Base-by-base conservation (phyloP, 352 stramenopile genomes). In the Globisporangium uncinulatum region DNA sequence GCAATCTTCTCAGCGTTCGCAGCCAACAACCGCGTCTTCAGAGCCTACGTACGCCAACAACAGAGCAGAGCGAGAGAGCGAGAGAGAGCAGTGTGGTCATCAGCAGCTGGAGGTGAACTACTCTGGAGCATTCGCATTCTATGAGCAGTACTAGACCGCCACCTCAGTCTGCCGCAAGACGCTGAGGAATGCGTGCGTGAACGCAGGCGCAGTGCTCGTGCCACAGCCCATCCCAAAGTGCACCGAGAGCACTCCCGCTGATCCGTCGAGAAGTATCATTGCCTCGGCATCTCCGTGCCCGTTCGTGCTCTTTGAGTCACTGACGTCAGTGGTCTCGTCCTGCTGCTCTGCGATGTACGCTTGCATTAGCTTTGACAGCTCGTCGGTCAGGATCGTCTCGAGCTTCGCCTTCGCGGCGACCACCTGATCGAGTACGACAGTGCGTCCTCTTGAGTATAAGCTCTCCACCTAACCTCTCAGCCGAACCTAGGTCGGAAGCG, bases 121-220 rank as follows among this genome's bases (percentile, higher is more conserved):
- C 24, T 29, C 24, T 29, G 24, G 4, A 10, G 11, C 24, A 32
- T 13, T 4, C 10, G 8, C 10, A 41, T 3, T 34, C 9, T 29
- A 39, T 21, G 13, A 34, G 11, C 21, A 52, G 11, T 1, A 29
- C 24, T 29, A 1, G 11, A 13, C 32, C 4, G 9, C 34, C 57
- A 86, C 80, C 70, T 89, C 70, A 0, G 66, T 68, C n/a, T 71
- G 70, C 20, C 75, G 68, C 3, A 88, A 57, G 3, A 89, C 64
- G 13, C 52, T 52, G 6, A 86, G 29, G 19, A 91, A 73, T 11
- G 66, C 66, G 14, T 62, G 56, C 6, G 69, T 62, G 52, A 84
- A 90, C 15, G 83, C 69, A 29, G 76, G 83, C 10, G 54, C 71
- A 0, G 62, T 15, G 36, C 62, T 76, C 8, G 59, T 73, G 0